Evolutionary conservation across 805 yeast species (phyloP), one percentile per base, ranked within the genome.

Genomic region (Henningerozyma blattae): DNA sequence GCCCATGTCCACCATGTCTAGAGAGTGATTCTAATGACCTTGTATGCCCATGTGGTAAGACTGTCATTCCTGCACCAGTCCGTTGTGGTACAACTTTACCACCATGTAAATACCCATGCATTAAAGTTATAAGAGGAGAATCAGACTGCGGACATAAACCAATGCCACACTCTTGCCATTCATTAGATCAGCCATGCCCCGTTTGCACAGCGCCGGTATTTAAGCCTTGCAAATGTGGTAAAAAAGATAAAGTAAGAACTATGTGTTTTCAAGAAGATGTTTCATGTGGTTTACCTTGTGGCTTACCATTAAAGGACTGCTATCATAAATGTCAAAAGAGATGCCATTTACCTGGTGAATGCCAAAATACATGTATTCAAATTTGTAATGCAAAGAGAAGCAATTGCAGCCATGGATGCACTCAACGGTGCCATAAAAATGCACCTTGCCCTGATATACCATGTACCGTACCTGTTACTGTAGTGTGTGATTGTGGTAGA

Each of bases 11-110:
- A 3, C 80, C 86, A 10, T 84, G 95, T 52, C 52, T 81, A 32
- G 93, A 83, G 47, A 77, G 89, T 4, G 68, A 80, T n/a, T 71
- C 76, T 27, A 84, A 81, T 15, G 94, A 84, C 50, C 59, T 81
- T 44, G 70, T 74, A 3, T 84, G 95, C 49, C 68, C 77, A 32
- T 84, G 95, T 61, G 94, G 94, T 3, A 65, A 68, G 41, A 84
- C 94, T 0, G 68, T 80, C 3, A 64, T 84, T 5, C 68, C 66
- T 15, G 94, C 94, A 0, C 95, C 95, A 0, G 84, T 83, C 8
- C 61, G 94, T 42, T 84, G 95, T 59, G 94, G 94, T 12, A 72
- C 83, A 0, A 63, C 56, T 30, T 50, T 81, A 22, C 79, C 79
- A 4, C 65, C 64, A 9, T 84, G 95, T 57, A 64, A 61, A 17